Evolutionary conservation across 306 rosid species (phyloP), one percentile per base, ranked within the genome.

Genomic region (Prunus salicina): DNA sequence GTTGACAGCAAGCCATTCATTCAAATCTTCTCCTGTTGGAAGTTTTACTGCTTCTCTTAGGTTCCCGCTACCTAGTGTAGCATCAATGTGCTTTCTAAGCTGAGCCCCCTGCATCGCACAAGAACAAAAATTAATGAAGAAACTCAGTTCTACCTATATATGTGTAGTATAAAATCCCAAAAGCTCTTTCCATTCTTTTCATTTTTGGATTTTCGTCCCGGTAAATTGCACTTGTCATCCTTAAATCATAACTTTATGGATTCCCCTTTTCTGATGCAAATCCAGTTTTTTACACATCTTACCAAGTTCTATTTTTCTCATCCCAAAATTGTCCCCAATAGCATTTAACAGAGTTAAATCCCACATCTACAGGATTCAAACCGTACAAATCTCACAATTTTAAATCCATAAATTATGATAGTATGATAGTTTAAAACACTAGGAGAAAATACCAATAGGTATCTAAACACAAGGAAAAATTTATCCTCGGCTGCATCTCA

Each of bases 1-100:
- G 87, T 96, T 96, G 76, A 96, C 99, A 80, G 99, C 99, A 76
- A 96, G 97, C 99, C 99, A 96, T 82, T 96, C 99, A 86, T 96
- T 96, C 64, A 93, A 82, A 83, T 96, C 99, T 85, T 96, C 99
- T 79, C 99, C 99, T 30, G 99, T 92, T 56, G 98, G 99, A 47
- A 96, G 97, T 86, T 93, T 96, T 57, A 96, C 99, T n/a, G 99
- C 99, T 85, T 96, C 98, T 88, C 94, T 91, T 78, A 96, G 90
- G 86, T 93, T 96, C 75, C 98, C 99, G 76, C 99, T 96, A 9
- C 99, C 98, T 63, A 96, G 80, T 45, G 98, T 96, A 32, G 99
- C 97, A 93, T 96, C 99, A 75, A 96, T 96, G 84, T 96, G 98
- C 90, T 91, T 90, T 77, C 96, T 86, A 52, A 96, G 98, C 77